These are phyloP conservation scores for Solanum hybrid DNA, from an alignment of 305 asterid species.

Conservation along the genomic window DNA sequence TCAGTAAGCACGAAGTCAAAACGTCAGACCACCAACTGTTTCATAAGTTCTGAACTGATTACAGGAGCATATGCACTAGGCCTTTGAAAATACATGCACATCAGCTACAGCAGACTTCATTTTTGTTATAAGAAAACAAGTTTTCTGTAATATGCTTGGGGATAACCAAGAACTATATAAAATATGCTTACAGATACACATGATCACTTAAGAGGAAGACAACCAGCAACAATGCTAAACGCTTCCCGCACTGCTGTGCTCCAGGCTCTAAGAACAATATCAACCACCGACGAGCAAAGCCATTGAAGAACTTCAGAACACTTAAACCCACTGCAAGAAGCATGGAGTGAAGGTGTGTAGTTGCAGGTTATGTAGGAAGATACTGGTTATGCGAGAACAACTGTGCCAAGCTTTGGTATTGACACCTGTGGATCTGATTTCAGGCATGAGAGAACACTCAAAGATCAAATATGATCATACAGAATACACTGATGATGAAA, in stretches of 20 bases:
- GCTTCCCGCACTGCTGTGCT: not conserved
- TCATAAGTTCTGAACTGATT: not conserved
- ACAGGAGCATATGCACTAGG: not conserved
- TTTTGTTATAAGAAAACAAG: not conserved
- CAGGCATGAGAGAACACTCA: constrained; percentile 9
- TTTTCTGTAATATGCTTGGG: not conserved
- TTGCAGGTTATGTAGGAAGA: constrained; percentile 9
- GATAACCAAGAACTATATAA: not conserved
- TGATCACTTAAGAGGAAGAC: not conserved
- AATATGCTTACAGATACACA: not conserved
- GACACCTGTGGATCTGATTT: constrained; percentile 10
- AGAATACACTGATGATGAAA: not conserved
- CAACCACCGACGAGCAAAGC: constrained; percentile 7
- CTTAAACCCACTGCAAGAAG: constrained; percentile 15
- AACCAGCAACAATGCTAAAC: not conserved
- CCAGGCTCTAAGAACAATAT: constrained; percentile 1
- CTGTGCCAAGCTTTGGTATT: not conserved
- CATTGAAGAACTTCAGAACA: constrained; percentile 7
- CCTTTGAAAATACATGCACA: not conserved
- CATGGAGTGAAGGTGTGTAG: constrained; percentile 4
- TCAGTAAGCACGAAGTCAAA: not conserved
- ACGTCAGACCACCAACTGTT: not conserved
- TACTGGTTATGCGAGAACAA: not conserved
- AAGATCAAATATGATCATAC: not conserved
- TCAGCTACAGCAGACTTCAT: not conserved